Evolutionary conservation across 208 protist species (phyloP), one percentile per base, ranked within the genome.

Genomic region (Strigomonas culicis): DNA sequence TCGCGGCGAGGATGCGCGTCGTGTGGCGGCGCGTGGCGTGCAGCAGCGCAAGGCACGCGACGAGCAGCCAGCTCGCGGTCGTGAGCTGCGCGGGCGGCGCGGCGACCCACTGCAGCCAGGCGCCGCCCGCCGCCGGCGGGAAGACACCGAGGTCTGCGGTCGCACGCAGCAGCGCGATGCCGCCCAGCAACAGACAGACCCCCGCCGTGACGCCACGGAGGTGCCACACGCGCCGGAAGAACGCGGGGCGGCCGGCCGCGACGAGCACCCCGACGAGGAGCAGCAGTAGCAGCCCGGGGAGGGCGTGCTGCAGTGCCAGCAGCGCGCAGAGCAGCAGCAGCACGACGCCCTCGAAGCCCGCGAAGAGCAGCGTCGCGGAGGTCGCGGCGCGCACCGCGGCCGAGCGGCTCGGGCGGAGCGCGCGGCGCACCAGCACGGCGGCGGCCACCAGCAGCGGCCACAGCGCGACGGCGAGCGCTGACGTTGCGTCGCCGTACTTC

Each of bases 291-390:
- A 31, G 24, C 7, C 52, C 52, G 17, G 30, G 4, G 30, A 31
- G n/a, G 15, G 52, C 7, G 52, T 58, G 31, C 52, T 58, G 52
- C 52, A 58, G 15, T 4, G 24, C 24, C 4, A 58, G 7, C 52
- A 28, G 6, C 15, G 30, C 17, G 52, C 17, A 58, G 13, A 58
- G 25, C 13, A 58, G 52, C 6, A 58, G 21, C 3, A 4, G 15
- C 52, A 34, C 24, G 25, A 58, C 21, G 52, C 52, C 52, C 52
- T 58, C 52, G 25, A 58, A 58, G 52, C 52, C 24, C 3, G 4
- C 30, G 25, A 58, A 58, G 21, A 58, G 52, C 30, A 58, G 30
- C 21, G 24, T 4, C 15, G 17, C 7, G 24, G 52, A 58, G 21
- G 30, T 30, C 7, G 30, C 22, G 30, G 52, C 7, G 6, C 4